These are phyloP conservation scores for Coniochaeta sp. DNA, from an alignment of 2,329 filamentous ascomycete species.

Conservation along the genomic window DNA sequence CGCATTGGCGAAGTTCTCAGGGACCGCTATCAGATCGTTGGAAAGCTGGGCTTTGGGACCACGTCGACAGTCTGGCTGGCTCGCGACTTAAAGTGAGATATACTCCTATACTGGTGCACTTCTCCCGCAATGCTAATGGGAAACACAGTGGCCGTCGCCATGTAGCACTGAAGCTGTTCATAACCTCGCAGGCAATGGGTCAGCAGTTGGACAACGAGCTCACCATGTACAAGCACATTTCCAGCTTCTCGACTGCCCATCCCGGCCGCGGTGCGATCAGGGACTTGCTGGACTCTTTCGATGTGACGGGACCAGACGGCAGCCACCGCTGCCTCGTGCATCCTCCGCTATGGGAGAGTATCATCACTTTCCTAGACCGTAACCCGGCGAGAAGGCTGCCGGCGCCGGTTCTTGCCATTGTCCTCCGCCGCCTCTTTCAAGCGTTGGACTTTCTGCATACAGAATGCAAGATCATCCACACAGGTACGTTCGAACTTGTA, in stretches of 20 bases:
- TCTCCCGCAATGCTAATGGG: background rate
- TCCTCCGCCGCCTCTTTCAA: conserved; percentile 31
- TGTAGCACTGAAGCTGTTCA: conserved; percentile 26
- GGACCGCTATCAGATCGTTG: conserved; percentile 27
- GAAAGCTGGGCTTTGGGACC: conserved; percentile 33
- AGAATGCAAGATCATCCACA: conserved; percentile 37
- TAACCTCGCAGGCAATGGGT: conserved; percentile 16
- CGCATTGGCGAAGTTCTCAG: conserved; percentile 16
- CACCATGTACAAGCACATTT: conserved; percentile 33
- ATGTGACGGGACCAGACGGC: conserved; percentile 27
- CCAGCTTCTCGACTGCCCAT: conserved; percentile 18
- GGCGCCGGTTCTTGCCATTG: conserved; percentile 22
- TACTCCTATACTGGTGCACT: background rate
- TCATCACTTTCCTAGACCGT: conserved; percentile 28
- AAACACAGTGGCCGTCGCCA: conserved; percentile 17
- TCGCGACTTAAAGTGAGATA: conserved; percentile 19
- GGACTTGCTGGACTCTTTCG: conserved; percentile 28
- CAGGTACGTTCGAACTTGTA: conserved; percentile 25
- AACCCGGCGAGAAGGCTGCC: conserved; percentile 31
- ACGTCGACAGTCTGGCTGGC: conserved; percentile 35
- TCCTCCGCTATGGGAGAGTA: conserved; percentile 34
- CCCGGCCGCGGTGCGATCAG: conserved; percentile 23
- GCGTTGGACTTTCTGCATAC: conserved; percentile 38
- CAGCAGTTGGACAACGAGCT: conserved; percentile 26
- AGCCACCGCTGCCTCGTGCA: conserved; percentile 29